These are phyloP conservation scores for Coleophoma cylindrospora DNA, from an alignment of 2,329 filamentous ascomycete genomes.

Conservation along the genomic window DNA sequence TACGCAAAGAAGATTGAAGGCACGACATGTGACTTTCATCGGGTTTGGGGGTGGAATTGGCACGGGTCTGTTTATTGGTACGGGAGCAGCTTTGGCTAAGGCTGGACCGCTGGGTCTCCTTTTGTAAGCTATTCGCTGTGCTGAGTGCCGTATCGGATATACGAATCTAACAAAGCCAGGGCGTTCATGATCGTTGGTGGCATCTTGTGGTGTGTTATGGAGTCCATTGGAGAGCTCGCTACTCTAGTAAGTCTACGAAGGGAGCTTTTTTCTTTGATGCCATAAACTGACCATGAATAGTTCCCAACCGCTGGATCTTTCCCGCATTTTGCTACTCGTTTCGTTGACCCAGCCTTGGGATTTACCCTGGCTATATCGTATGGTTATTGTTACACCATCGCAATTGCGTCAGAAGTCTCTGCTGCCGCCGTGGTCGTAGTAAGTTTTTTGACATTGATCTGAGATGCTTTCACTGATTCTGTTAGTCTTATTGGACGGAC, in stretches of 20 bases:
- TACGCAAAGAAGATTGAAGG: conserved; percentile 4
- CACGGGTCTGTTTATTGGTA: conserved; percentile 48
- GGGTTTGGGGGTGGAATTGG: conserved; percentile 31
- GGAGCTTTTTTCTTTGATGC: no score
- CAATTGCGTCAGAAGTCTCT: conserved; percentile 13
- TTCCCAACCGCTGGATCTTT: conserved; percentile 29
- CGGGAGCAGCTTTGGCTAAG: conserved; percentile 38
- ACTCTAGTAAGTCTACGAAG: conserved; percentile 12
- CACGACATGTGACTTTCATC: conserved; percentile 9
- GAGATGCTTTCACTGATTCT: conserved; percentile 4
- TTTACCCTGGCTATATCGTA: conserved; percentile 28
- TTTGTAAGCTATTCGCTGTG: conserved; percentile 18
- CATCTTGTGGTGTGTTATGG: conserved; percentile 28
- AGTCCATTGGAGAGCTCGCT: conserved; percentile 28
- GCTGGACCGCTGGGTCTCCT: conserved; percentile 43
- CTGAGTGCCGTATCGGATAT: neutral
- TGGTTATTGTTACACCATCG: conserved; percentile 23
- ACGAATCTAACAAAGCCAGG: neutral
- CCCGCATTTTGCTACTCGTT: conserved; percentile 26
- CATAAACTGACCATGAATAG: conserved; percentile 2
- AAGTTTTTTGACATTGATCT: neutral
- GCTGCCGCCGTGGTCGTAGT: neutral
- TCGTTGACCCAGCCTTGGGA: conserved; percentile 30
- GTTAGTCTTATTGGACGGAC: conserved; percentile 16
- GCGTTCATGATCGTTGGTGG: conserved; percentile 35